Evolutionary conservation across 108 stramenopile species (phyloP).

Genomic region (Stephanodiscus triporus): DNA sequence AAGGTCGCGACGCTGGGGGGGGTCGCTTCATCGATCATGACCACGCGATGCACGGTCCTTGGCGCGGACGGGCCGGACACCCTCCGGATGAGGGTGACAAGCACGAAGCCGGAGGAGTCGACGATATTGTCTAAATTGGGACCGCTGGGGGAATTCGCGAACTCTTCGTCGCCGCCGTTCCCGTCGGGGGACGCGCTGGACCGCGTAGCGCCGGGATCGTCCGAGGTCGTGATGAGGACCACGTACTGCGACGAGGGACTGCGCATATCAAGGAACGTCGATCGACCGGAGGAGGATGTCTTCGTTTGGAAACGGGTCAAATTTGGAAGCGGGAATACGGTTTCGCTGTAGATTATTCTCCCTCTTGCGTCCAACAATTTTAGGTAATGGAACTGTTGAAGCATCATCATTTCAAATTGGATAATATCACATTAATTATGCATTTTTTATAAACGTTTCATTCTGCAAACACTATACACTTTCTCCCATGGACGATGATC

Average conservation of each 20-base stretch:
- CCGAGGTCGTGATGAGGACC: slow-evolving; percentile 66
- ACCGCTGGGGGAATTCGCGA: slow-evolving; percentile 65
- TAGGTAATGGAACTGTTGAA: slow-evolving; percentile 2
- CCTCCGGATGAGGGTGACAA: slow-evolving; percentile 63
- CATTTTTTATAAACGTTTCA: neutral
- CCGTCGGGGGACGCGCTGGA: slow-evolving; percentile 82
- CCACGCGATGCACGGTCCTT: slow-evolving; percentile 66
- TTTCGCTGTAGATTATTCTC: slow-evolving; percentile 25
- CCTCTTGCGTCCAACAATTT: too few species aligned
- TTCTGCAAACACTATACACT: slow-evolving; percentile 82
- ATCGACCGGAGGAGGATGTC: slow-evolving; percentile 52
- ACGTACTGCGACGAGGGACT: slow-evolving; percentile 75
- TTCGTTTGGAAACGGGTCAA: slow-evolving; percentile 78
- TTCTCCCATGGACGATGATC: slow-evolving; percentile 79
- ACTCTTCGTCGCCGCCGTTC: slow-evolving; percentile 71
- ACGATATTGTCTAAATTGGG: slow-evolving; percentile 67
- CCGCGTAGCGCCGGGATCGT: slow-evolving; percentile 64
- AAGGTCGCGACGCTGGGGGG: slow-evolving; percentile 85
- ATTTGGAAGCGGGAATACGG: slow-evolving; percentile 56
- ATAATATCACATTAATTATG: too few species aligned
- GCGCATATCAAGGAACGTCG: slow-evolving; percentile 66
- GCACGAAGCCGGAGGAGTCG: slow-evolving; percentile 82
- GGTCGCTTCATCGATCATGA: slow-evolving; percentile 89
- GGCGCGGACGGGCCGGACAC: slow-evolving; percentile 67
- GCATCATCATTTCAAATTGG: neutral